These are phyloP conservation scores for Termitomyces titanicus DNA, from an alignment of 768 basidiomycete species.

Conservation along the genomic window DNA sequence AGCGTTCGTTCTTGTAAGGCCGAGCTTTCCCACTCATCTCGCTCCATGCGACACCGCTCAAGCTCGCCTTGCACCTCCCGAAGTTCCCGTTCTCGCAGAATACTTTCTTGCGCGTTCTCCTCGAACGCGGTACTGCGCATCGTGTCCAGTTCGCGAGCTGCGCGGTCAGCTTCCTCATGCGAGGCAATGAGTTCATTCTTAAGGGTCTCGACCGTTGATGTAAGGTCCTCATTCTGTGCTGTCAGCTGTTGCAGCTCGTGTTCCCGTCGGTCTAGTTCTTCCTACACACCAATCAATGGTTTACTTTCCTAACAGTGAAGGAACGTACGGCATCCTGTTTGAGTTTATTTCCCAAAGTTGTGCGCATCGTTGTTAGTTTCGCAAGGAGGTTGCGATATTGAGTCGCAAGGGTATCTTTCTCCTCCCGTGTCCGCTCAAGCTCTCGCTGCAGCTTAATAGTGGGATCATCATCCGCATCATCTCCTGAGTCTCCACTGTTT, in stretches of 20 bases:
- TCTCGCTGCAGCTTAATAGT: slow-evolving; percentile 65
- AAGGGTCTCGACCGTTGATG: slow-evolving; percentile 70
- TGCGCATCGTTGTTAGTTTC: slow-evolving; percentile 91
- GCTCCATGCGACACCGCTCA: slow-evolving; percentile 80
- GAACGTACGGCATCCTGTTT: slow-evolving; percentile 87
- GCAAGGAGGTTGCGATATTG: slow-evolving; percentile 86
- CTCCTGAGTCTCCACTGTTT: slow-evolving; percentile 26
- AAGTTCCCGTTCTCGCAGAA: slow-evolving; percentile 73
- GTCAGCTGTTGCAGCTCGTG: slow-evolving; percentile 77
- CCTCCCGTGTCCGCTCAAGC: slow-evolving; percentile 70
- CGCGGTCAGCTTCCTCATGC: slow-evolving; percentile 70
- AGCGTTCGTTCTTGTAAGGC: slow-evolving; percentile 61
- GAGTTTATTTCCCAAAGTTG: slow-evolving; percentile 89
- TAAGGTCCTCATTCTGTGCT: slow-evolving; percentile 73
- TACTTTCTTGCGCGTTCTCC: slow-evolving; percentile 66
- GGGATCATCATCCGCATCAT: slow-evolving; percentile 44
- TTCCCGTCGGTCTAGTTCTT: slow-evolving; percentile 95
- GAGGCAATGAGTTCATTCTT: slow-evolving; percentile 76
- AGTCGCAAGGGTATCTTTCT: slow-evolving; percentile 82
- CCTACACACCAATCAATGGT: slow-evolving; percentile 47
- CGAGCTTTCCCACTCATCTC: slow-evolving; percentile 55
- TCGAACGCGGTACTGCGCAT: slow-evolving; percentile 63
- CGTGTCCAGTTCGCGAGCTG: slow-evolving; percentile 64
- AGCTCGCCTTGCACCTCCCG: slow-evolving; percentile 83
- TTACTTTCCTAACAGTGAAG: not conserved